phyloP scores from a whole-genome alignment of 805 yeast species.

The Ogataea dorogensis region DNA sequence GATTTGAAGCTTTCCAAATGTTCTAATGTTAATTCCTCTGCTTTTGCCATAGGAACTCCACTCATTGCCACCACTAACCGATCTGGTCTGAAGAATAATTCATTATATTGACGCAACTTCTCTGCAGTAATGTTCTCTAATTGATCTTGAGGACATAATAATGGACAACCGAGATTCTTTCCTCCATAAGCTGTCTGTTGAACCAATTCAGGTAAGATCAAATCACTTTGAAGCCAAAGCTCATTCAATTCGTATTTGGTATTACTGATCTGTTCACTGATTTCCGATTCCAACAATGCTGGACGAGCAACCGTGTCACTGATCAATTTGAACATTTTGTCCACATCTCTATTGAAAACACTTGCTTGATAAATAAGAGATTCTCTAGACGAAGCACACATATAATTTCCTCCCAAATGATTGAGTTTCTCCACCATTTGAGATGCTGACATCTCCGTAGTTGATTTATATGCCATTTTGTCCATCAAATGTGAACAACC shows the following conservation, averaged over 20 bases:
- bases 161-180: constrained; percentile 80
- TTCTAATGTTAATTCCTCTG: constrained; percentile 59
- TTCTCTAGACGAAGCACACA: constrained; percentile 90
- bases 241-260: constrained; percentile 82
- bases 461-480: constrained; percentile 79
- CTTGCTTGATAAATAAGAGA: constrained; percentile 92
- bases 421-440: constrained; percentile 77
- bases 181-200: constrained; percentile 76
- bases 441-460: constrained; percentile 53
- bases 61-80: constrained; percentile 82
- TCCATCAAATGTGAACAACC: constrained; percentile 87
- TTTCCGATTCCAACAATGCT: constrained; percentile 60
- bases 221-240: constrained; percentile 78
- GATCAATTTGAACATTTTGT: constrained; percentile 70
- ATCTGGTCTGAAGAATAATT: constrained; percentile 70
- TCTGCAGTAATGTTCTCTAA: constrained; percentile 53
- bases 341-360: constrained; percentile 84
- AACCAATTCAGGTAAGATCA: constrained; percentile 84
- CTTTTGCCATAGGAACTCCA: constrained; percentile 73
- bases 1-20: constrained; percentile 62
- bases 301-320: constrained; percentile 80
- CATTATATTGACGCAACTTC: constrained; percentile 57
- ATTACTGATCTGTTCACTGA: constrained; percentile 68
- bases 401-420: constrained; percentile 87
- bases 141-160: constrained; percentile 74